A percentile compares a stretch with the other conserved stretches of the same genome.
Evolutionary conservation across 345 rosid genomes (phyloP).

Genomic region (Angophora floribunda): DNA sequence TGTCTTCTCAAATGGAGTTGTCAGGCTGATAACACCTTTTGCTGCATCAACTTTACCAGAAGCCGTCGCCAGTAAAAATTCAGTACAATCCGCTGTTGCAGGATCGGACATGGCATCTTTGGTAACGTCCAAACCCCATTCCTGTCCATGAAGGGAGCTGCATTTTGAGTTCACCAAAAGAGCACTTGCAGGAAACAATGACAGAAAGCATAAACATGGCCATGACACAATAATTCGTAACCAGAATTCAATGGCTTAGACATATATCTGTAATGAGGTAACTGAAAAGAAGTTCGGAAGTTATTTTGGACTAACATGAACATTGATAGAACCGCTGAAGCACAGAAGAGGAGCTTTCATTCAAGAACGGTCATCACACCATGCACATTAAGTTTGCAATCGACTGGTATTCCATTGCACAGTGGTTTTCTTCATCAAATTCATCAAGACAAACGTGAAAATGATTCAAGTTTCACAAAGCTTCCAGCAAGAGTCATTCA

Average conservation of each 20-base stretch:
- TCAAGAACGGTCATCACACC: neutral
- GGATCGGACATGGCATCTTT: conserved; percentile 37
- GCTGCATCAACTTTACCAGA: conserved; percentile 89
- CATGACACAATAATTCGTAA: neutral
- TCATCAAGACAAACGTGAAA: neutral
- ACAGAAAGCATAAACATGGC: neutral
- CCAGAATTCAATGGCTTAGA: neutral
- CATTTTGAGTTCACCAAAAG: neutral
- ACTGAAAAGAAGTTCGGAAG: neutral
- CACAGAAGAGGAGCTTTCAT: neutral
- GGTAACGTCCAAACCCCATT: conserved; percentile 57
- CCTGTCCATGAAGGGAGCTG: conserved; percentile 30
- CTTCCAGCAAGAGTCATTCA: neutral
- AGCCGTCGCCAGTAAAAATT: conserved; percentile 85
- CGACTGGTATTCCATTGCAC: neutral
- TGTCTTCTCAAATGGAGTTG: conserved; percentile 92
- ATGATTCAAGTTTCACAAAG: neutral
- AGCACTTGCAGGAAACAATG: neutral
- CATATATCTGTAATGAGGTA: neutral
- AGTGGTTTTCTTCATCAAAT: neutral
- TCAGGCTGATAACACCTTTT: conserved; percentile 79
- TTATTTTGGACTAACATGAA: neutral
- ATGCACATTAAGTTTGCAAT: neutral
- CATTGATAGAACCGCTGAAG: neutral
- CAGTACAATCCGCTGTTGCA: conserved; percentile 68